Evolutionary conservation across 345 rosid species (phyloP), one percentile per base, ranked within the genome.

Genomic region (Iberis pinnata): DNA sequence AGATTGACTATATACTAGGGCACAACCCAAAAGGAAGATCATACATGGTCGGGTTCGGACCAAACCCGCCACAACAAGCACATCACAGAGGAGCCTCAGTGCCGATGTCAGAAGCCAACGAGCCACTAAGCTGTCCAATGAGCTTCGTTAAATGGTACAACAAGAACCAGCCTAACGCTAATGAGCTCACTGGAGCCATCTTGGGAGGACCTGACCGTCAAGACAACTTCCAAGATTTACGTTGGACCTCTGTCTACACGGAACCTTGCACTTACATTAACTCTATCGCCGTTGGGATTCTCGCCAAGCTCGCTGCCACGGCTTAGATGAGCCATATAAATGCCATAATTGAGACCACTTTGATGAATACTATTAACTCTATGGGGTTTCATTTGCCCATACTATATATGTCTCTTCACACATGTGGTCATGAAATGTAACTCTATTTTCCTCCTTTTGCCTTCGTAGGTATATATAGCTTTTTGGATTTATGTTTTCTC

Each of bases 201-300:
- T 57, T 92, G 1, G 98, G 98, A 6, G 98, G 98, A 50, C 98
- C 96, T 2, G 95, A 92, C 69, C 72, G 67, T 20, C 36, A 62
- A 31, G 98, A 87, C 59, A 29, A 74, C 5, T 92, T 84, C 61
- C 66, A 54, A 0, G 98, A 92, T 63, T 43, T 74, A 20, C 83
- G 93, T 4, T 74, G 79, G 78, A 69, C 71, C 9, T 83, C 93
- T 0, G 49, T 73, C 3, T 71, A 64, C 45, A 92, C 98, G 0
- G 98, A 92, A 67, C 96, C 98, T 12, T 84, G 98, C 70, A 87
- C 98, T 19, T 92, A 88, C 58, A 70, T 88, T 12, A 92, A 87
- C 71, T 82, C 95, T 6, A 40, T 70, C 1, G 83, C 88, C 0
- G 72, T 87, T 8, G 96, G 93, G 38, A 57, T 76, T 32, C 74